Evolutionary conservation across 176 grass and related monocot species (phyloP).

Genomic region (Triticum monococcum): DNA sequence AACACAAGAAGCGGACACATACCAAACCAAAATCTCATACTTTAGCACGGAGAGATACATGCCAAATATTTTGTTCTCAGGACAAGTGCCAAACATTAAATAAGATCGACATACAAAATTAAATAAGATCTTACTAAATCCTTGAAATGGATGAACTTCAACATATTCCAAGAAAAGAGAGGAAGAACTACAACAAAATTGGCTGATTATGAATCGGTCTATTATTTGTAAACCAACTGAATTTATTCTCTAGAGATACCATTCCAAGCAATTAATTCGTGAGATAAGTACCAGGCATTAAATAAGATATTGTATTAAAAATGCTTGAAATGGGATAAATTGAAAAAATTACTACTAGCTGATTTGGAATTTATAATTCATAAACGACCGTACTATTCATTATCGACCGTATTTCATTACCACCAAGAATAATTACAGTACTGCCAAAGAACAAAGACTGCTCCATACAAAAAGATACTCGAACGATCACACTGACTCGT

Average conservation of each 20-base stretch:
- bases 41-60: not conserved
- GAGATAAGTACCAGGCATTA: too few relatives aligned
- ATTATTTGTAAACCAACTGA: too few relatives aligned
- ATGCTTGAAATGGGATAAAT: too few relatives aligned
- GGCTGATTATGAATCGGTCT: too few relatives aligned
- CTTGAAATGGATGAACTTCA: not conserved
- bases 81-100: not conserved
- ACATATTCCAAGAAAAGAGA: too few relatives aligned
- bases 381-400: too few relatives aligned
- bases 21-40: conserved; percentile 15
- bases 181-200: too few relatives aligned
- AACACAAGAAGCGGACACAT: not conserved
- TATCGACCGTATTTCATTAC: not conserved
- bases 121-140: not conserved
- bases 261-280: too few relatives aligned
- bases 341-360: too few relatives aligned
- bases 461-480: too few relatives aligned
- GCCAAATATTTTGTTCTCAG: not conserved
- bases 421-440: not conserved
- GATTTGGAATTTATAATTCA: not conserved
- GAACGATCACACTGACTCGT: not conserved
- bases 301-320: too few relatives aligned
- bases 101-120: not conserved
- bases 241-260: too few relatives aligned
- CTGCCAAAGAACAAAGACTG: not conserved